These are phyloP conservation scores for Waltergamsia citrina DNA, from an alignment of 2,329 filamentous ascomycete species.

Conservation along the genomic window DNA sequence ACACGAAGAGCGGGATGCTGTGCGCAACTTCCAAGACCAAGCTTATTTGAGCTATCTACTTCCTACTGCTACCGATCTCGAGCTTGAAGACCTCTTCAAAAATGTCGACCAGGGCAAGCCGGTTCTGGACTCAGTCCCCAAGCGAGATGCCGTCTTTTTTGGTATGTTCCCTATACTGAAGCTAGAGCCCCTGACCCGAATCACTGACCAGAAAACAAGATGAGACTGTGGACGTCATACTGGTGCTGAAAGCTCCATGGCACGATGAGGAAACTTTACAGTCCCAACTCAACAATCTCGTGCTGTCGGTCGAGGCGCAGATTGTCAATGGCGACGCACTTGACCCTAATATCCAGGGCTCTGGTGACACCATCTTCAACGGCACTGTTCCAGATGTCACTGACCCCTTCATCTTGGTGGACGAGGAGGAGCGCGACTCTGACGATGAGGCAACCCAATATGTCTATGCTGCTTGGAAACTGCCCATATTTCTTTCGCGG, in stretches of 20 bases:
- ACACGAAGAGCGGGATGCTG: too few species aligned
- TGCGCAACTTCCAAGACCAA: constrained; percentile 40
- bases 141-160: constrained; percentile 60
- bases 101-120: constrained; percentile 30
- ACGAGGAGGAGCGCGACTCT: constrained; percentile 21
- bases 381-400: constrained; percentile 38
- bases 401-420: constrained; percentile 40
- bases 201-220: constrained; percentile 34
- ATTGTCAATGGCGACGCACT: constrained; percentile 43
- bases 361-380: constrained; percentile 52
- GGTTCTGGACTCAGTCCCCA: constrained; percentile 47
- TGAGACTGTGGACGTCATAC: constrained; percentile 60
- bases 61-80: constrained; percentile 44
- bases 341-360: too few species aligned
- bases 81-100: constrained; percentile 41
- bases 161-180: constrained; percentile 45
- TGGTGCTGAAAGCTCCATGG: constrained; percentile 57
- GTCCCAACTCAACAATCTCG: constrained; percentile 51
- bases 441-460: constrained; percentile 21
- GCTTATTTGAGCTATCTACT: constrained; percentile 53
- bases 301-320: constrained; percentile 57
- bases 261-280: constrained; percentile 46
- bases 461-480: constrained; percentile 50
- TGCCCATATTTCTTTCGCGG: constrained; percentile 46
- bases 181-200: neutral